Evolutionary conservation across 768 basidiomycete species (phyloP).

Genomic region (Mycena alexandri): DNA sequence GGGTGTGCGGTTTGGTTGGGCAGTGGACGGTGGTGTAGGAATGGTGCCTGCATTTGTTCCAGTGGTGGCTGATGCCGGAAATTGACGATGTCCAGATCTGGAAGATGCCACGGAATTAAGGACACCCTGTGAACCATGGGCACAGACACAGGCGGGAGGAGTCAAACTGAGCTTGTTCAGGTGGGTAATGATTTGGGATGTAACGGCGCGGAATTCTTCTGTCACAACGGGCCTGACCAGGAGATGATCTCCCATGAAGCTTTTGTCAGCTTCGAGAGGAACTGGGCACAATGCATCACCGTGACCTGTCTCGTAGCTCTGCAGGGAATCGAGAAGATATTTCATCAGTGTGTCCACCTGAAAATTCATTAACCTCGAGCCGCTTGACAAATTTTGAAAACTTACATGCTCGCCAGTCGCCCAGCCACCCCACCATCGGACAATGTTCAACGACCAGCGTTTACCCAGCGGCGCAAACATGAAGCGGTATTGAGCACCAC

Average conservation of each 20-base stretch:
- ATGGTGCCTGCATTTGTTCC: background rate
- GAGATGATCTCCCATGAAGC: slow-evolving; percentile 41
- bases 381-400: background rate
- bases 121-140: background rate
- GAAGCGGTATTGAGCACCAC: slow-evolving; percentile 55
- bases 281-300: slow-evolving; percentile 45
- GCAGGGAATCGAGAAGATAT: slow-evolving; percentile 51
- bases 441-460: slow-evolving; percentile 49
- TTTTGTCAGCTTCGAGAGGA: slow-evolving; percentile 34
- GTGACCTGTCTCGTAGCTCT: slow-evolving; percentile 47
- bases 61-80: too few species aligned
- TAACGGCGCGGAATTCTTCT: slow-evolving; percentile 34
- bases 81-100: too few species aligned
- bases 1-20: background rate
- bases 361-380: background rate
- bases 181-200: background rate
- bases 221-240: slow-evolving; percentile 29
- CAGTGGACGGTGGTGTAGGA: background rate
- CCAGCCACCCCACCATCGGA: slow-evolving; percentile 57
- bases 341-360: slow-evolving; percentile 51
- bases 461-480: slow-evolving; percentile 51
- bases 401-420: slow-evolving; percentile 51
- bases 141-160: background rate
- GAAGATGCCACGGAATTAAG: too few species aligned
- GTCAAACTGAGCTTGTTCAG: background rate